These are phyloP conservation scores for Entomortierella lignicola DNA, from an alignment of 192 early-diverging fungal species.

Conservation along the genomic window DNA sequence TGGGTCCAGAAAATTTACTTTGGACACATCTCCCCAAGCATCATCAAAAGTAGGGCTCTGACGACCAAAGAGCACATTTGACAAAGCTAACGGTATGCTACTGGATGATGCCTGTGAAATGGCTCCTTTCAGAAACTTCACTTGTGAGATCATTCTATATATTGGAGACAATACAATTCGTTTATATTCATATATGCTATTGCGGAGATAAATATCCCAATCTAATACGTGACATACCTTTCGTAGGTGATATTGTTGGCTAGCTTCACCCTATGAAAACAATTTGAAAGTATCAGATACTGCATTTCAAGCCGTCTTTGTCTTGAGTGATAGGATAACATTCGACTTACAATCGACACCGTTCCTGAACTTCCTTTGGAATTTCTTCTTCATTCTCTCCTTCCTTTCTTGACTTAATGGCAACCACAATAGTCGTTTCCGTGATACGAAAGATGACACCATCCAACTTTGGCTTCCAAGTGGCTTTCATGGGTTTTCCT, in stretches of 20 bases:
- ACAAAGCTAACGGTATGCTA: conserved; percentile 21
- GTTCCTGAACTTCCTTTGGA: conserved; percentile 70
- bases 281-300: conserved; percentile 29
- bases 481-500: conserved; percentile 55
- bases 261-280: conserved; percentile 49
- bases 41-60: conserved; percentile 43
- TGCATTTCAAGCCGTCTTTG: background rate
- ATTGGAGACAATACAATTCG: background rate
- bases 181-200: background rate
- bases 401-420: conserved; percentile 59
- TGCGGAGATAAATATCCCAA: background rate
- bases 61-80: conserved; percentile 62
- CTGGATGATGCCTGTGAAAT: conserved; percentile 45
- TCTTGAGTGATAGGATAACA: background rate
- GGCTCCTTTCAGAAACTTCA: conserved; percentile 58
- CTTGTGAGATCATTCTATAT: conserved; percentile 47
- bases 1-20: conserved; percentile 65
- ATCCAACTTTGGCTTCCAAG: conserved; percentile 42
- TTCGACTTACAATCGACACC: conserved; percentile 71
- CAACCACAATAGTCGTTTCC: conserved; percentile 71
- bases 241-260: conserved; percentile 64
- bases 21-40: conserved; percentile 21
- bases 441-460: conserved; percentile 70
- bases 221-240: conserved; percentile 25
- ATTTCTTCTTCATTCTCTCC: conserved; percentile 63